Evolutionary conservation across 176 grass and related monocot genomes (phyloP).

Genomic region (Oryza punctata): DNA sequence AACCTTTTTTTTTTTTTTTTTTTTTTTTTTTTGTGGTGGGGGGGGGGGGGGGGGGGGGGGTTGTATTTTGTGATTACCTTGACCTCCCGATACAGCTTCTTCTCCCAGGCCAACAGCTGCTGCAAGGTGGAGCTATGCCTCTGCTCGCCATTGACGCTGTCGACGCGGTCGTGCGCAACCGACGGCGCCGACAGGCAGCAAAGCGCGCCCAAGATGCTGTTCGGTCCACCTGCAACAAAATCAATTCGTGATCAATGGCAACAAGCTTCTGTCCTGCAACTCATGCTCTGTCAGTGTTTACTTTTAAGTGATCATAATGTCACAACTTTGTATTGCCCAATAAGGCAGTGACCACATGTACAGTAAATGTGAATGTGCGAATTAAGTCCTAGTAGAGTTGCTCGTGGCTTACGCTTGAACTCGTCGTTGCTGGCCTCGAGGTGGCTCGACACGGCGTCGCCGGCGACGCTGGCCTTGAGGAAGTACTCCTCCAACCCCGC

Average conservation of each 20-base stretch:
- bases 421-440: constrained; percentile 55
- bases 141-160: constrained; percentile 38
- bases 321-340: neutral
- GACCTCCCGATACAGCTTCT: constrained; percentile 82
- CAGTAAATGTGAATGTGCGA: neutral
- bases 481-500: constrained; percentile 75
- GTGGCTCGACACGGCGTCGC: constrained; percentile 49
- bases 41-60: no score
- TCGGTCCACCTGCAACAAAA: constrained; percentile 46
- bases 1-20: neutral
- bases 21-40: no score
- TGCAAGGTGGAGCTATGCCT: constrained; percentile 69
- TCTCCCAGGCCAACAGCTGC: constrained; percentile 82
- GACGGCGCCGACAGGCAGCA: constrained; percentile 67
- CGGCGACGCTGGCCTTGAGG: constrained; percentile 53
- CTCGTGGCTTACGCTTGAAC: constrained; percentile 19
- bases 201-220: constrained; percentile 53
- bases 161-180: constrained; percentile 47
- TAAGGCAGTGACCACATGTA: neutral
- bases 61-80: constrained; percentile 52
- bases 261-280: neutral
- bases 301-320: neutral
- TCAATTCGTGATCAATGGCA: neutral
- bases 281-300: neutral
- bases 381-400: no score